Evolutionary conservation across 2,329 filamentous ascomycete species (phyloP), one percentile per base, ranked within the genome.

Genomic region (Gliomastix tumulicola): DNA sequence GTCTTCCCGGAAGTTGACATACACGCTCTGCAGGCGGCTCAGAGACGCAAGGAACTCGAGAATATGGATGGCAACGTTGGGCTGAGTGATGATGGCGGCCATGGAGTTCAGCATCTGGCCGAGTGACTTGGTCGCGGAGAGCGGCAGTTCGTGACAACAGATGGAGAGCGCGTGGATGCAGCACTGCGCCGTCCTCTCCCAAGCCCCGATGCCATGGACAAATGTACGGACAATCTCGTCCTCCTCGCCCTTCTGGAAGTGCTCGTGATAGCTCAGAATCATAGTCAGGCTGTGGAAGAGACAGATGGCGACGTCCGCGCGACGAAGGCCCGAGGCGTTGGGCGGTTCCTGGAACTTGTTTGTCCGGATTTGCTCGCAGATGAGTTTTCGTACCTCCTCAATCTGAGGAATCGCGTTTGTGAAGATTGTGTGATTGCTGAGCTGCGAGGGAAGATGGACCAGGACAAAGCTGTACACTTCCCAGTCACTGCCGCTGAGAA

Each of bases 111-210:
- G 70, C 46, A 97, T 87, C 32, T 80, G 84, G 32, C 90, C 84
- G 41, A 97, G 70, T 16, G 81, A 83, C 54, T 90, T 94, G 53
- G 84, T 87, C 35, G 89, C 85, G 11, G 90, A 90, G 15, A 84
- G 73, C 4, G 92, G 89, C 19, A 96, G 75, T 58, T 98, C 92
- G 51, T 96, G 88, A 56, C 89, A 96, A 64, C 90, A 97, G 41
- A 98, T 84, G 1, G 88, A 89, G 16, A 98, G 68, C 1, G 90
- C 90, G 56, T 98, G 90, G 36, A 98, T 95, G 59, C 92, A 98
- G 43, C 81, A 85, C 51, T 89, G 92, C 16, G 88, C 88, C 37
- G 88, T 94, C 44, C 84, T 77, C 50, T 95, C 88, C 75, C 83
- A 88, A 3, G 80, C 79, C 10, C 82, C 79, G 40, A 97, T 86